phyloP scores from a whole-genome alignment of 1,284 basidiomycete species.

The Sparassis latifolia region DNA sequence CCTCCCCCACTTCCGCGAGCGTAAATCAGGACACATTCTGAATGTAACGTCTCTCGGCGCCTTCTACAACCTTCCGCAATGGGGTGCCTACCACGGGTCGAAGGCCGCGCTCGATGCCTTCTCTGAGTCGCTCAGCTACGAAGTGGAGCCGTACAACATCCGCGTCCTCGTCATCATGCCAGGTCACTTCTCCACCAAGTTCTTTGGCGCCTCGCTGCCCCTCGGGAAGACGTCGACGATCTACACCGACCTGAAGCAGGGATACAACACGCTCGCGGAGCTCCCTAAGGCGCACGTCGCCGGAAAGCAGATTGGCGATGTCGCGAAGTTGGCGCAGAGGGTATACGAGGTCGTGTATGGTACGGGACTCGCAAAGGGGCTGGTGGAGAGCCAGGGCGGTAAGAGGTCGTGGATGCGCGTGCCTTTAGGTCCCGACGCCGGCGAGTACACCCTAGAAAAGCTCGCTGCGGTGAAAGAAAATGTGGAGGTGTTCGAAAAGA shows the following conservation, averaged over 20 bases:
- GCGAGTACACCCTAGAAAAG: neutral
- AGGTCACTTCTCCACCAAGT: constrained; percentile 23
- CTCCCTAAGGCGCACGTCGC: neutral
- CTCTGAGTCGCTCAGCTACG: constrained; percentile 3
- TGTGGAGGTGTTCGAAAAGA: neutral
- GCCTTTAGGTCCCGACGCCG: constrained; percentile 16
- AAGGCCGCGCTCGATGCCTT: neutral
- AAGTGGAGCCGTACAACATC: constrained; percentile 21
- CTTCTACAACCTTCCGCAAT: constrained; percentile 6
- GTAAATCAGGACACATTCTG: constrained; percentile 7
- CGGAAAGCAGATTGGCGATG: neutral
- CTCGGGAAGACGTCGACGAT: constrained; percentile 5
- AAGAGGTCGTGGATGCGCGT: constrained; percentile 12
- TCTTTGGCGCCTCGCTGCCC: constrained; percentile 4
- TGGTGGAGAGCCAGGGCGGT: neutral
- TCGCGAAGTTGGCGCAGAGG: constrained; percentile 8
- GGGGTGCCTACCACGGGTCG: neutral
- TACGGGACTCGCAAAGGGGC: constrained; percentile 9
- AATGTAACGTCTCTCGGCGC: constrained; percentile 16
- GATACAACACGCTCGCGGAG: too few relatives aligned
- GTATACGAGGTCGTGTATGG: constrained; percentile 19
- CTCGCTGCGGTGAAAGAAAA: constrained; percentile 2
- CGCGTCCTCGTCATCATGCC: constrained; percentile 20
- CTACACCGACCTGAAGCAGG: neutral
- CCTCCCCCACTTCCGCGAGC: constrained; percentile 9